Evolutionary conservation across 257 asterid genomes (phyloP).

Genomic region (Gynochthodes officinalis): DNA sequence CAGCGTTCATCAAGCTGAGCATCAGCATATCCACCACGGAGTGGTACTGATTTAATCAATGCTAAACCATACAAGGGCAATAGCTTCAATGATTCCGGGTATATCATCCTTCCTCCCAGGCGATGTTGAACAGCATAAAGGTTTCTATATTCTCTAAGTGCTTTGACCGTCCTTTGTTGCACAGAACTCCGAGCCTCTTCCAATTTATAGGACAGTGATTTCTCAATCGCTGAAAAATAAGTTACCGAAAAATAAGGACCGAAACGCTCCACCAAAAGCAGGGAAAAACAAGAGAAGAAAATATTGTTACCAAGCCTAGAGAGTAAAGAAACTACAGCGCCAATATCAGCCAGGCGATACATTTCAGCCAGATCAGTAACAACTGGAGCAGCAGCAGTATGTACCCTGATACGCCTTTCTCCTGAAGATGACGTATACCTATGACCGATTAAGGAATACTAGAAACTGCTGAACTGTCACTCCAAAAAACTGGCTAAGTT

Average conservation of each 20-base stretch:
- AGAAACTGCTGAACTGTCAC: not conserved
- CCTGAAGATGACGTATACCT: constrained; percentile 98
- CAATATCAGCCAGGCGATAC: constrained; percentile 94
- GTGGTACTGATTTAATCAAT: constrained; percentile 66
- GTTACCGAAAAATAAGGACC: constrained; percentile 7
- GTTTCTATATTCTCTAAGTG: constrained; percentile 88
- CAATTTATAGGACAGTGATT: constrained; percentile 76
- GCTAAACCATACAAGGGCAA: constrained; percentile 58
- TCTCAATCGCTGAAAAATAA: constrained; percentile 82
- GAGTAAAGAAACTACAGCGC: constrained; percentile 74
- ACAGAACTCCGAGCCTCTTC: constrained; percentile 80
- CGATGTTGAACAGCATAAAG: constrained; percentile 94
- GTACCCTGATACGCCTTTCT: constrained; percentile 98
- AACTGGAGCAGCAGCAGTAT: constrained; percentile 96
- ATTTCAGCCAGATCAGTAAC: constrained; percentile 86
- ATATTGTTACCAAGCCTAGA: constrained; percentile 85
- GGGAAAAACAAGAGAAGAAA: not conserved
- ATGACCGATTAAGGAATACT: constrained; percentile 47
- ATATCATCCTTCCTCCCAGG: constrained; percentile 52
- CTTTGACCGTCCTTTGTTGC: constrained; percentile 79
- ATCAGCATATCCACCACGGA: constrained; percentile 91
- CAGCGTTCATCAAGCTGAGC: constrained; percentile 80
- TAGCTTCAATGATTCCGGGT: constrained; percentile 66
- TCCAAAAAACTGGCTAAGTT: not conserved
- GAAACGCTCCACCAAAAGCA: constrained; percentile 7